These are phyloP conservation scores for Fusarium musae DNA, from an alignment of 2,329 filamentous ascomycete species.

Conservation along the genomic window DNA sequence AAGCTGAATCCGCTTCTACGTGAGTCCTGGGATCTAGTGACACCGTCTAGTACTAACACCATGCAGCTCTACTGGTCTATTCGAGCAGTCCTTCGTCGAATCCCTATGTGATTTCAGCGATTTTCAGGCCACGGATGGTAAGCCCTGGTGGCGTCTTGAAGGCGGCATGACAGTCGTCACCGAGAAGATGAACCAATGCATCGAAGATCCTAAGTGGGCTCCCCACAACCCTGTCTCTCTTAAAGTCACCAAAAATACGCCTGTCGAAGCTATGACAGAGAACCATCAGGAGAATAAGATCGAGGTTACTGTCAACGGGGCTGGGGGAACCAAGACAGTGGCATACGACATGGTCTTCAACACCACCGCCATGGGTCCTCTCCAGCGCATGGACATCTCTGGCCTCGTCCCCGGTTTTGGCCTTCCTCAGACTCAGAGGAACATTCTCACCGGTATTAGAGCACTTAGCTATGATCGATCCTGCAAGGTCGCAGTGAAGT, in stretches of 20 bases:
- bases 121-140: not conserved
- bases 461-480: slow-evolving; percentile 23
- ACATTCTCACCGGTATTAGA: slow-evolving; percentile 13
- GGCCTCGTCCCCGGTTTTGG: not conserved
- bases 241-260: not conserved
- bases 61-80: slow-evolving; percentile 19
- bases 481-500: slow-evolving; percentile 31
- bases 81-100: slow-evolving; percentile 21
- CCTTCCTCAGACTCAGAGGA: not conserved
- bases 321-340: not conserved
- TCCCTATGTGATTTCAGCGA: slow-evolving; percentile 27
- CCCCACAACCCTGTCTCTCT: not conserved
- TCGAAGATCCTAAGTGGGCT: not conserved
- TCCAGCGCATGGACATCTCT: slow-evolving; percentile 20
- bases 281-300: not conserved
- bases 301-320: not conserved
- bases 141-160: slow-evolving; percentile 21
- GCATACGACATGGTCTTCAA: slow-evolving; percentile 33
- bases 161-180: slow-evolving; percentile 31
- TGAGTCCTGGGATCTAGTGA: not conserved
- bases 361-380: slow-evolving; percentile 22
- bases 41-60: rapidly evolving
- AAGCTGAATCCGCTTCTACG: slow-evolving; percentile 9
- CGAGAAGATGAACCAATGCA: slow-evolving; percentile 10
- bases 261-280: slow-evolving; percentile 10